A percentile compares a stretch with the other conserved stretches of the same genome.
Conservation (phyloP, 306 rosid genomes). For the Glycine tomentella region DNA sequence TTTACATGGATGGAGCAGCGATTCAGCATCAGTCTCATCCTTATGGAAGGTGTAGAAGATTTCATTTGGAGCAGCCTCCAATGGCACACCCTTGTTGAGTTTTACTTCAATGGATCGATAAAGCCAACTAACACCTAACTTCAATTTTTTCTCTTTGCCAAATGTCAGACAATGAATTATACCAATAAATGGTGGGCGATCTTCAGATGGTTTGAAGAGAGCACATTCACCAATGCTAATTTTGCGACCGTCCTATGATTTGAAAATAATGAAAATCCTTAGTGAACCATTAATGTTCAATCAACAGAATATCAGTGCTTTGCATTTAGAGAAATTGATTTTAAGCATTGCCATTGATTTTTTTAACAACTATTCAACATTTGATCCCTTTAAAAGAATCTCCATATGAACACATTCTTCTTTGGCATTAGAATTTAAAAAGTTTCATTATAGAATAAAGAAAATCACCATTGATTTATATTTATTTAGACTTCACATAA, state of each 20-base stretch:
- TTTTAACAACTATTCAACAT: background rate
- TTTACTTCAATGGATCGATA: constrained; percentile 79
- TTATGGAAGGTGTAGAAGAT: constrained; percentile 86
- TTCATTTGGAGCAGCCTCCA: constrained; percentile 84
- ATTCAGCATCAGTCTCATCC: constrained; percentile 85
- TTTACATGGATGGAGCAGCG: constrained; percentile 89
- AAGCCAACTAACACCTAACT: constrained; percentile 80
- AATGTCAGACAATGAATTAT: constrained; percentile 63
- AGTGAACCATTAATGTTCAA: background rate
- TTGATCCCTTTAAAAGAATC: background rate
- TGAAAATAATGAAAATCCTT: background rate
- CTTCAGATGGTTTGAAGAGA: constrained; percentile 77
- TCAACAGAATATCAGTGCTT: background rate
- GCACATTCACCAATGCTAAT: constrained; percentile 85
- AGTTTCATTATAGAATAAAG: background rate
- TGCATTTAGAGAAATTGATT: background rate
- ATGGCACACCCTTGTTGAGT: constrained; percentile 70
- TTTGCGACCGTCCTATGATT: constrained; percentile 71
- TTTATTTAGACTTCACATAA: background rate
- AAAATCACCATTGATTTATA: too few species aligned
- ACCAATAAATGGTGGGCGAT: constrained; percentile 78
- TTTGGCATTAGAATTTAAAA: background rate
- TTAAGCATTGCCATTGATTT: background rate
- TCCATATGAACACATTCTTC: background rate
- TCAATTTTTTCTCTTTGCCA: constrained; percentile 61